Percentiles rank a stretch among this genome's conserved stretches.
Evolutionary conservation across 139 green algal genomes (phyloP).

Genomic region (Micromonas pusilla): DNA sequence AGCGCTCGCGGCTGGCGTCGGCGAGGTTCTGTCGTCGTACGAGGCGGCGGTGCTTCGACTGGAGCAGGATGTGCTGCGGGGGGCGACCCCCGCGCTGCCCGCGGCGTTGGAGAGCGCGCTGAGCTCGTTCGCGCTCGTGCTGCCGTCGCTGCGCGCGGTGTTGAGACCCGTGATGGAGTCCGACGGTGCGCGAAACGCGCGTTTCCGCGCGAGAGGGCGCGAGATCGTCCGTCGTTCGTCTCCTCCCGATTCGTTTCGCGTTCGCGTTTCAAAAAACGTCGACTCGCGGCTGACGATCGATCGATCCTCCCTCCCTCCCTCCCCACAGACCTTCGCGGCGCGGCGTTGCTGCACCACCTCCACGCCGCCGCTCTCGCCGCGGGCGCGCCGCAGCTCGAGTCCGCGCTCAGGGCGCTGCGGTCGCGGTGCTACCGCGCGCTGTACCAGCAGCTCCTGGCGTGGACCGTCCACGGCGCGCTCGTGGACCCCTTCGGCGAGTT

Average conservation of each 20-base stretch:
- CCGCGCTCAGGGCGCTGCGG: neutral
- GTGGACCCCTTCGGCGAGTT: conserved; percentile 8
- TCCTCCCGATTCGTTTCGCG: too few species aligned
- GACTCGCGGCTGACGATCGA: too few species aligned
- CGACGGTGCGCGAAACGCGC: neutral
- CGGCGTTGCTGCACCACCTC: neutral
- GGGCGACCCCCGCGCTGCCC: neutral
- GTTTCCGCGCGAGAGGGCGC: too few species aligned
- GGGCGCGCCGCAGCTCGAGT: neutral
- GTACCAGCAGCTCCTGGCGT: conserved; percentile 7
- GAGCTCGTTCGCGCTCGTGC: neutral
- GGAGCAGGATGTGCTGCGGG: conserved; percentile 4
- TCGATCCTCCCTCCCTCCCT: too few species aligned
- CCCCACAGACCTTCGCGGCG: neutral
- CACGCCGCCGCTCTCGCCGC: neutral
- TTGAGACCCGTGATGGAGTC: neutral
- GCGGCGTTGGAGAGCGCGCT: conserved; percentile 8
- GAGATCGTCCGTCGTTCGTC: too few species aligned
- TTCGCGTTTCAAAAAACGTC: too few species aligned
- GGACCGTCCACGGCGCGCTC: neutral
- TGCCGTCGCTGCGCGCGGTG: neutral
- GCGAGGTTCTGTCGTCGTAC: conserved; percentile 3
- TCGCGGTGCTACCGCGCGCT: neutral
- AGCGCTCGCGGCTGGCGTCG: neutral
- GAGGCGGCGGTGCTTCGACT: neutral